Conservation (phyloP, 2,329 filamentous ascomycete species). For the Lizonia empirigonia region DNA sequence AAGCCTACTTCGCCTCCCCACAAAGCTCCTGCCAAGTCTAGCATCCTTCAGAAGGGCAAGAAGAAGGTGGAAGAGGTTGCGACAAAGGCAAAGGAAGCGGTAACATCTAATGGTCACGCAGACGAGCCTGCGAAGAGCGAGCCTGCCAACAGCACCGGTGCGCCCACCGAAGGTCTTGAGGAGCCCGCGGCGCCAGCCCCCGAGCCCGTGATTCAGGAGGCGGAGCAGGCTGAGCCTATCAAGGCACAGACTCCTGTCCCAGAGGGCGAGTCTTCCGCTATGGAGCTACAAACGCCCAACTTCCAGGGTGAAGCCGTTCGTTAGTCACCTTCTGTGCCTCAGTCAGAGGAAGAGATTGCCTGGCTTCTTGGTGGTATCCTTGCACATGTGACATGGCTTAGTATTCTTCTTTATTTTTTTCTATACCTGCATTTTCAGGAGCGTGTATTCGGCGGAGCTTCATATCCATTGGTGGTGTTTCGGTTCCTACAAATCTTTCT, state of each 20-base stretch:
- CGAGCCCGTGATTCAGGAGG: slow-evolving; percentile 5
- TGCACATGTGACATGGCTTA: neutral
- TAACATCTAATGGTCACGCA: slow-evolving; percentile 36
- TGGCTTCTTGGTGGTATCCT: neutral
- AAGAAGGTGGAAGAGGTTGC: slow-evolving; percentile 45
- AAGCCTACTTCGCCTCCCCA: slow-evolving; percentile 56
- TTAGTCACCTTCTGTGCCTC: slow-evolving; percentile 18
- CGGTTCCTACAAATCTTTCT: slow-evolving; percentile 19
- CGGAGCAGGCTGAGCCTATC: slow-evolving; percentile 10
- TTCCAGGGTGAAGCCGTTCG: slow-evolving; percentile 30
- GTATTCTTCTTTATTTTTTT: slow-evolving; percentile 8
- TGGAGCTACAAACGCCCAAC: slow-evolving; percentile 33
- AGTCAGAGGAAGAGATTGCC: neutral
- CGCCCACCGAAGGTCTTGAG: slow-evolving; percentile 1
- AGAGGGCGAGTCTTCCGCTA: slow-evolving; percentile 28
- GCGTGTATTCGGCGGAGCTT: slow-evolving; percentile 38
- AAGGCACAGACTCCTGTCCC: slow-evolving; percentile 24
- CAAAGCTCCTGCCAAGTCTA: slow-evolving; percentile 30
- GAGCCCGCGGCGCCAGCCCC: neutral
- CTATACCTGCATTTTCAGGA: slow-evolving; percentile 45
- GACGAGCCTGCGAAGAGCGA: slow-evolving; percentile 20
- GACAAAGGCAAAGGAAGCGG: slow-evolving; percentile 42
- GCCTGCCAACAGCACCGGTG: slow-evolving; percentile 2
- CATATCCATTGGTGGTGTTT: slow-evolving; percentile 39
- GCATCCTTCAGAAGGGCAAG: slow-evolving; percentile 42